Evolutionary conservation across 306 rosid species (phyloP), one percentile per base, ranked within the genome.

Genomic region (Pachyrhizus erosus): DNA sequence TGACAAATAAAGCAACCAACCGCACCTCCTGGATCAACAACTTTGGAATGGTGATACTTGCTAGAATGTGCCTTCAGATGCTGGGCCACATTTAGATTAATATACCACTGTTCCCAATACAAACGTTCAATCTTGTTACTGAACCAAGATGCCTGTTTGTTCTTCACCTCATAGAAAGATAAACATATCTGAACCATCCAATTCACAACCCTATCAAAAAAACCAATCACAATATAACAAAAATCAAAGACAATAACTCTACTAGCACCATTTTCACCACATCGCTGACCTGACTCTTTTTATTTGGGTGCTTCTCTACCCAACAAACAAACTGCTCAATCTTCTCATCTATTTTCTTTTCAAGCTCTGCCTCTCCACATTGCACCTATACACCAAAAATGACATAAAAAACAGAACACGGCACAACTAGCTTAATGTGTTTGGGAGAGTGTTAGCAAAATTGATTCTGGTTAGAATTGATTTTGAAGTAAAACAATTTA

Each of bases 231-330:
- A 67, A 51, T 3, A 24, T 24, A 37, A 55, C 7, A 72, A 78
- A 79, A 26, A 54, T 18, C 33, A 60, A 80, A 29, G 11, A 78
- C 45, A 82, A 39, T 13, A 52, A 43, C 33, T 55, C 70, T 62
- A 52, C 55, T 3, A 65, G 29, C 14, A 10, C 48, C 61, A 70
- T 37, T 20, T 9, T 54, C 72, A 57, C 45, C 69, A 81, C 84
- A 57, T 37, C 2, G 43, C 90, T 83, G 42, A 96, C 99, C 98
- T 93, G 97, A 81, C 97, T 96, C 87, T 93, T 96, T 81, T 92
- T 96, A 90, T 96, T 91, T 1, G 97, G 99, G 87, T 96, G 99
- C 79, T 93, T 96, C 92, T 96, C 99, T 55, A 91, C 99, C 99
- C 99, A 96, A 84, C 84, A 80, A 83, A 96, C 78, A 75, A 92